These are phyloP conservation scores for Opeltia flavorubescens DNA, from an alignment of 495 filamentous ascomycete species.

Conservation along the genomic window DNA sequence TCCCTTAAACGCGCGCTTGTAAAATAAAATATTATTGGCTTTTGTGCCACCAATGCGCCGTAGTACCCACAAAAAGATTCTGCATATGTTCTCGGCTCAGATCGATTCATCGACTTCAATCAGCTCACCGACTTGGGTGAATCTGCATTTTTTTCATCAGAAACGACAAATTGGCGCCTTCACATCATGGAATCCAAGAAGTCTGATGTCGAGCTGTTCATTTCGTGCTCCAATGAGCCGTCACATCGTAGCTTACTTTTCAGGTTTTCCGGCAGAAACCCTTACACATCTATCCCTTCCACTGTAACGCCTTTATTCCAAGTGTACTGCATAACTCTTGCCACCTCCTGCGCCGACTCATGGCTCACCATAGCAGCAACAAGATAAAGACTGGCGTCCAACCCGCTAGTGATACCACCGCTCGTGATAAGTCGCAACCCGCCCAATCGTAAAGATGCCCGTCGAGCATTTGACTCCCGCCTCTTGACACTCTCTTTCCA, in stretches of 20 bases:
- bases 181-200: no score
- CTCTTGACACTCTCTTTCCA: conserved; percentile 48
- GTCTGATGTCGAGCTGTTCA: no score
- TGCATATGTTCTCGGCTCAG: no score
- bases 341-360: conserved; percentile 54
- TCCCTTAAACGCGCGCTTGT: no score
- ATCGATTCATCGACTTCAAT: no score
- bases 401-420: conserved; percentile 60
- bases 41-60: no score
- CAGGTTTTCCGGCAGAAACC: background rate
- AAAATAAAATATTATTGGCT: no score
- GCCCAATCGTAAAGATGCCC: conserved; percentile 49
- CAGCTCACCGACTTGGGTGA: no score
- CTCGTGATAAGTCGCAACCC: conserved; percentile 63
- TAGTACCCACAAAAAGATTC: no score
- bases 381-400: conserved; percentile 68
- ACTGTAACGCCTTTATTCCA: conserved; percentile 60
- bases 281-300: conserved; percentile 58
- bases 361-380: conserved; percentile 57
- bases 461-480: conserved; percentile 52
- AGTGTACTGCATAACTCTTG: conserved; percentile 51
- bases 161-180: no score
- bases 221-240: no score
- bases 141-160: no score
- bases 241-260: background rate